Evolutionary conservation across 257 asterid species (phyloP), one percentile per base, ranked within the genome.

Genomic region (Primulina eburnea): DNA sequence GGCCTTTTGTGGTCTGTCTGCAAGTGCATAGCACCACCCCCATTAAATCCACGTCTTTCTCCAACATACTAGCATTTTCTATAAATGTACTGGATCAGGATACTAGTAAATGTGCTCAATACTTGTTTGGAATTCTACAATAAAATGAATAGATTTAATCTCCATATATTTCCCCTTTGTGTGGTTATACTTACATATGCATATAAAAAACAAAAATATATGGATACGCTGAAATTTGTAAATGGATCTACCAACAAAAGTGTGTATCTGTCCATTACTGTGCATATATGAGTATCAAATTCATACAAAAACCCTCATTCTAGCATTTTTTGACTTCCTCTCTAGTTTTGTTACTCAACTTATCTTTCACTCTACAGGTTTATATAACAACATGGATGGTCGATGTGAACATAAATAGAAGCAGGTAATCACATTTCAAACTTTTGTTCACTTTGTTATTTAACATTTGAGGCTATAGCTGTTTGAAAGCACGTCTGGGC

Each of bases 301-400:
- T 2, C 53, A 11, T 43, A 43, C 14, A 47, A 47, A 40, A 47
- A 14, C 3, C 55, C n/a, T 10, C 5, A 11, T 11, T 47, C 55
- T 12, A 47, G 18, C 4, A 47, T 14, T 47, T 47, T 47, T 11
- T 40, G 3, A 6, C 37, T 4, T 33, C 37, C 52, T 47, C 55
- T 47, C 18, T 47, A 47, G n/a, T 47, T 12, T 52, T 68, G 56
- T 37, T 71, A 20, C 70, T 65, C 5, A 26, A 57, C 16, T 65
- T 57, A 20, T 60, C 69, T 40, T 16, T 65, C 38, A 60, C 32
- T 7, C 34, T 70, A 69, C 87, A 91, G 92, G 83, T 89, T 60
- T 88, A 88, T 78, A 29, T 89, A 17, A 92, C 94, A 57, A 88
- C 90, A 55, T 86, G 90, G 98, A 71, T 86, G 69, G 83, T 81